Conservation (phyloP, 2,329 filamentous ascomycete species). For the Daldinia eschscholtzii region DNA sequence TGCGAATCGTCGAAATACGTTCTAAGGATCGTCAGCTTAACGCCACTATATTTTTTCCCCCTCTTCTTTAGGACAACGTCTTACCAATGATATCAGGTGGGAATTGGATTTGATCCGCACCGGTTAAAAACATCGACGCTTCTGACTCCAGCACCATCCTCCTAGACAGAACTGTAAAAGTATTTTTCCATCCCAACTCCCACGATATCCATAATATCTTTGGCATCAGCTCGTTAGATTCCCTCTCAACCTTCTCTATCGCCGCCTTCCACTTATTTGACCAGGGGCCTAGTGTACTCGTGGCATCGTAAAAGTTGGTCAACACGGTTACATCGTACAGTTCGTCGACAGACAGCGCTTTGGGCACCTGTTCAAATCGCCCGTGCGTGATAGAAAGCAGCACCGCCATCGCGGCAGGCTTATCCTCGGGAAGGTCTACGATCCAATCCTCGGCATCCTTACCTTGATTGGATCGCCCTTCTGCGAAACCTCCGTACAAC, state of each 20-base stretch:
- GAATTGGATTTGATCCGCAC: neutral
- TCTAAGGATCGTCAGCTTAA: constrained; percentile 15
- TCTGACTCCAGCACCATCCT: constrained; percentile 45
- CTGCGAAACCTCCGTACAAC: constrained; percentile 31
- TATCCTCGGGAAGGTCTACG: constrained; percentile 26
- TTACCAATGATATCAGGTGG: constrained; percentile 1
- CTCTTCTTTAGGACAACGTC: neutral
- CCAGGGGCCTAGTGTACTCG: constrained; percentile 4
- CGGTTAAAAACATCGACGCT: neutral
- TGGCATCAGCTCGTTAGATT: constrained; percentile 17
- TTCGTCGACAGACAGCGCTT: constrained; percentile 9
- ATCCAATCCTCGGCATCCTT: constrained; percentile 19
- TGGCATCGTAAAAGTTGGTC: constrained; percentile 18
- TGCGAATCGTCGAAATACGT: constrained; percentile 41
- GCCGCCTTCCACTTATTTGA: constrained; percentile 10
- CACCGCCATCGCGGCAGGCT: constrained; percentile 18
- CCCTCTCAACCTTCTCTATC: constrained; percentile 6
- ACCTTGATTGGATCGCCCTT: constrained; percentile 14
- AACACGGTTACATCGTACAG: constrained; percentile 12
- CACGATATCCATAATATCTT: constrained; percentile 50
- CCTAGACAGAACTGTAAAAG: constrained; percentile 43
- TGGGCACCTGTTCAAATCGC: constrained; percentile 16
- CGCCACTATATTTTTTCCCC: neutral
- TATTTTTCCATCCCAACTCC: constrained; percentile 48
- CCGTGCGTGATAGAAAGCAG: constrained; percentile 18